These are phyloP conservation scores for Barnettozyma wickerhamii DNA, from an alignment of 805 yeast species.

Conservation along the genomic window DNA sequence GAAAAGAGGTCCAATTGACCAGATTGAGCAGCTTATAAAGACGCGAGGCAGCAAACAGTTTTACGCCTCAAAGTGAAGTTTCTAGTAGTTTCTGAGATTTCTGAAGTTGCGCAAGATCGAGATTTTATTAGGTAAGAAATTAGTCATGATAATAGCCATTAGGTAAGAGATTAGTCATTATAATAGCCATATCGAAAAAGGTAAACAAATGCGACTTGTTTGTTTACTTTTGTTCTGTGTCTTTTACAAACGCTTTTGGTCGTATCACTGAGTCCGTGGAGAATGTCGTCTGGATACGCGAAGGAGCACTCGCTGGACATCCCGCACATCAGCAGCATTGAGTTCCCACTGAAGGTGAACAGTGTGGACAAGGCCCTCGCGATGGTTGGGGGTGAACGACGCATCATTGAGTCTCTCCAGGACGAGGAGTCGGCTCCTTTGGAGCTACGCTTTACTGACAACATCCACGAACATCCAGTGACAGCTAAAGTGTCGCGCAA, in stretches of 20 bases:
- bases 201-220: not conserved
- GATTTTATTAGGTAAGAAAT: too few relatives aligned
- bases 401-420: slow-evolving; percentile 28
- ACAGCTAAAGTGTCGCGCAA: slow-evolving; percentile 46
- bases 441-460: slow-evolving; percentile 36
- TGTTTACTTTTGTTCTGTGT: slow-evolving; percentile 1
- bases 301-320: slow-evolving; percentile 61
- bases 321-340: slow-evolving; percentile 72
- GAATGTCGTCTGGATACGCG: slow-evolving; percentile 34
- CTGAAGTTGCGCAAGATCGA: too few relatives aligned
- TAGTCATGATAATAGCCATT: too few relatives aligned
- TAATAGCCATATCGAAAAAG: too few relatives aligned
- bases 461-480: slow-evolving; percentile 55
- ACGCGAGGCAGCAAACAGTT: too few relatives aligned
- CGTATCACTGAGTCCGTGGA: too few relatives aligned
- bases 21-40: too few relatives aligned
- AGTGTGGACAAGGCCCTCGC: slow-evolving; percentile 58
- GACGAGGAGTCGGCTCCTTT: slow-evolving; percentile 30
- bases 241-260: too few relatives aligned
- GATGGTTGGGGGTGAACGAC: slow-evolving; percentile 62
- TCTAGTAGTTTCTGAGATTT: too few relatives aligned
- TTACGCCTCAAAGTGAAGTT: too few relatives aligned
- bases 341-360: slow-evolving; percentile 69
- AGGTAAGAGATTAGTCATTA: too few relatives aligned
- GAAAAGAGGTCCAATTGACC: too few relatives aligned